Base-by-base conservation (phyloP, 2,329 filamentous ascomycete species). In the Dothistroma septosporum region DNA sequence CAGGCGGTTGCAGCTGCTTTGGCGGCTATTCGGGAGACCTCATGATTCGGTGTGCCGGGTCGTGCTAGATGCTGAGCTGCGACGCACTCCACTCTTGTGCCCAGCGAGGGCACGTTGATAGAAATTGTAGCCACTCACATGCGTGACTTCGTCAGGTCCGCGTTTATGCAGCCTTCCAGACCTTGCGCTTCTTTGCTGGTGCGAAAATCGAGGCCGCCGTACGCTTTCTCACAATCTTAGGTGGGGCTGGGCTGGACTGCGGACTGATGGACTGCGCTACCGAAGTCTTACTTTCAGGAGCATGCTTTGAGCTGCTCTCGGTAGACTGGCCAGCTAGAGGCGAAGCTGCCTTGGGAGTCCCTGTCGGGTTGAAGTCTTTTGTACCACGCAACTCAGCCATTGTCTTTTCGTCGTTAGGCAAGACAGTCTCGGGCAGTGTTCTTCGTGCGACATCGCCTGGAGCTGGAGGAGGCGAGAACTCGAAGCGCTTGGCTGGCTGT, bases 1-100 rank as follows among this genome's bases (percentile, higher is more conserved):
- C 75, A 77, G 24, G 75, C 76, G 5, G 66, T 77, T 53, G 71
- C 71, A 33, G 70, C 74, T 57, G 79, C 77, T n/a, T 71, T 75
- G 65, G 72, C 72, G 28, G 75, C 73, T 28, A 67, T 79, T 56
- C 70, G 69, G n/a, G 74, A 79, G 65, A 70, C 66, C 33, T 68
- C 69, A 31, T 74, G 58, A 65, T 35, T 3, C 33, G 50, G 50
- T 19, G n/a, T 11, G n/a, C 22, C 3, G 21, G 11, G 22, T 21
- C 28, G 12, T 11, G 47, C 6, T 28, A 28, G 12, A 19, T 50
- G 47, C 22, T 28, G 47, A 28, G 24, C 24, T 28, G 24, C 6
- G 24, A 6, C 24, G 31, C 31, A 53, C 31, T 53, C 14, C 12
- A 9, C n/a, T 6, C n/a, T 46, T 22, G 22, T 48, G 33, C 21